Evolutionary conservation across 2,329 filamentous ascomycete genomes (phyloP), one percentile per base, ranked within the genome.

Genomic region (Alternaria arborescens): DNA sequence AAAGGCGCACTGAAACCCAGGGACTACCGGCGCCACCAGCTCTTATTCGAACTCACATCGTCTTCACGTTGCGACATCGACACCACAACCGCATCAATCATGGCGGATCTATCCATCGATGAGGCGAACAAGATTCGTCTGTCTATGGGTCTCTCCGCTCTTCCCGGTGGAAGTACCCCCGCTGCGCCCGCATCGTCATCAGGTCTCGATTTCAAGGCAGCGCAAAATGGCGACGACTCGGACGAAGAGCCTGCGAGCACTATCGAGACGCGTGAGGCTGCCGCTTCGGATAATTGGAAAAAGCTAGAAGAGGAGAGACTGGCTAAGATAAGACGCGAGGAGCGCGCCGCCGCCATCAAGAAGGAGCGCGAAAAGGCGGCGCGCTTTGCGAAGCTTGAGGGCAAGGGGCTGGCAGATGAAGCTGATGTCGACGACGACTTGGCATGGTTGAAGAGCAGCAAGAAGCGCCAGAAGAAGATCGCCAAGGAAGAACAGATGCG

Each of bases 401-500:
- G 95, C 60, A 89, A 91, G 75, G 91, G 94, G 0, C 82, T 99
- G 3, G 95, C 91, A 48, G 95, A 98, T 36, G 89, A 89, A 44
- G 88, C 87, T 3, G 87, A 83, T 6, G 86, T 82, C 3, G 69
- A 91, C 26, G 92, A 97, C 77, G 92, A 94, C 14, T 91, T 91
- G 76, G 85, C 91, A 1, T 99, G 95, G 95, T 79, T 99, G 61
- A 87, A 91, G 69, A 90, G 90, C 61, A 90, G 94, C 78, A 98
- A 97, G 85, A 98, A 97, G 83, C 86, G 94, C 52, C 93, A 97
- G 78, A 97, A 93, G 85, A 92, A 94, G 80, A 94, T 98, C 40
- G 91, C 88, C 68, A 86, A 87, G 75, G 88, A 89, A 30, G 87
- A 91, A 67, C 85, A 85, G 74, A 78, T 87, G 54, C 91, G 93